phyloP scores from a whole-genome alignment of 495 filamentous ascomycete genomes.

The Chaetomidium leptoderma region DNA sequence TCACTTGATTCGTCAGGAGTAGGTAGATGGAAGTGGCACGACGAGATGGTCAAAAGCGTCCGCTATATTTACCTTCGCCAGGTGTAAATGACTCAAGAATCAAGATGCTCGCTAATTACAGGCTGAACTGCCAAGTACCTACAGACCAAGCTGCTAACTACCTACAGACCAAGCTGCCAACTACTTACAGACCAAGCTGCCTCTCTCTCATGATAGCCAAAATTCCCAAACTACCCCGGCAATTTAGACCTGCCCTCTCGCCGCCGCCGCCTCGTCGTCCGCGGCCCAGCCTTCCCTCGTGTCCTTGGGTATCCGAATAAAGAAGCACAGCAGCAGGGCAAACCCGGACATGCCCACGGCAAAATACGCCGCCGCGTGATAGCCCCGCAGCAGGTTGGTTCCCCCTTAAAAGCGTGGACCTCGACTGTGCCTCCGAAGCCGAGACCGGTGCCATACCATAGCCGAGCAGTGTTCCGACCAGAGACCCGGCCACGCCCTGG shows the following conservation, averaged over 20 bases:
- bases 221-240: no score
- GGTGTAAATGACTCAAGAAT: no score
- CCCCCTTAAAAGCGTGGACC: slow-evolving; percentile 18
- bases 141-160: no score
- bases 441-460: slow-evolving; percentile 48
- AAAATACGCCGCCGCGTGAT: slow-evolving; percentile 10
- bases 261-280: background rate
- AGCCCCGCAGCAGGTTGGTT: slow-evolving; percentile 24
- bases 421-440: slow-evolving; percentile 53
- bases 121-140: no score
- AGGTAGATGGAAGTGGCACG: no score
- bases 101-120: no score
- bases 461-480: slow-evolving; percentile 46
- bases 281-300: slow-evolving; percentile 3
- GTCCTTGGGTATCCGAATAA: slow-evolving; percentile 12
- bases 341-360: slow-evolving; percentile 8
- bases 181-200: no score
- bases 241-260: background rate
- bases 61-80: no score
- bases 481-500: slow-evolving; percentile 49
- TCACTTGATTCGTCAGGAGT: no score
- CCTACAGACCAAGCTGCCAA: no score
- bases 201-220: no score
- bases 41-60: no score
- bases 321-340: slow-evolving; percentile 5